Evolutionary conservation across 2,329 filamentous ascomycete genomes (phyloP).

Genomic region (Aspergillus tanneri): DNA sequence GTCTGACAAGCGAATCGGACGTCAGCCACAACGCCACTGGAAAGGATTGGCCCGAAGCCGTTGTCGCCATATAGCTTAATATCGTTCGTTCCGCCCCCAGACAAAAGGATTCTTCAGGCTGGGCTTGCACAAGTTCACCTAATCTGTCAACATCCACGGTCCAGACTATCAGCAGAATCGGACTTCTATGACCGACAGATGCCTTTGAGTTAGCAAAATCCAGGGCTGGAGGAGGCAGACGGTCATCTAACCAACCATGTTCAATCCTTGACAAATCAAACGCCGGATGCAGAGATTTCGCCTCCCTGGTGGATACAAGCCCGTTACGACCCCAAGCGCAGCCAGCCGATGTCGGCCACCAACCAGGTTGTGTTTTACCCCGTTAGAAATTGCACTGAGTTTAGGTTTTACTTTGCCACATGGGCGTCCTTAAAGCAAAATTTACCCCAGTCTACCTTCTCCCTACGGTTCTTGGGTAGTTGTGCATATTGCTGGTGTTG

Average conservation of each 20-base stretch:
- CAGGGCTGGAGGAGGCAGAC: neutral
- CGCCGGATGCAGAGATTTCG: neutral
- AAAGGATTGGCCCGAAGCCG: no score
- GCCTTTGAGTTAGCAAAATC: neutral
- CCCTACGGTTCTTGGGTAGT: neutral
- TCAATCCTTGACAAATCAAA: neutral
- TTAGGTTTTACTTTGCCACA: neutral
- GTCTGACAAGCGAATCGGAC: neutral
- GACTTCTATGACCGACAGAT: no score
- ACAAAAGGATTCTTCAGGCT: no score
- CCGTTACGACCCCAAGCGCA: neutral
- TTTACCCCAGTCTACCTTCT: neutral
- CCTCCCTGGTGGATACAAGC: neutral
- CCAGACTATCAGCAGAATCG: no score
- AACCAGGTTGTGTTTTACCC: neutral
- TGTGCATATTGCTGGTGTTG: no score
- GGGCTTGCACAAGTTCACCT: no score
- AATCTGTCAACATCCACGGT: no score
- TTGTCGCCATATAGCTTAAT: neutral
- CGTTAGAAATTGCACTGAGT: neutral
- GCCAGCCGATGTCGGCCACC: neutral
- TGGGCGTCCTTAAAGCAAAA: neutral
- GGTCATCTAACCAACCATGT: neutral
- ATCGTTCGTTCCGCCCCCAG: neutral
- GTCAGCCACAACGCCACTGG: neutral